Evolutionary conservation across 2,329 filamentous ascomycete species (phyloP).

Genomic region (Berkeleyomyces rouxiae): DNA sequence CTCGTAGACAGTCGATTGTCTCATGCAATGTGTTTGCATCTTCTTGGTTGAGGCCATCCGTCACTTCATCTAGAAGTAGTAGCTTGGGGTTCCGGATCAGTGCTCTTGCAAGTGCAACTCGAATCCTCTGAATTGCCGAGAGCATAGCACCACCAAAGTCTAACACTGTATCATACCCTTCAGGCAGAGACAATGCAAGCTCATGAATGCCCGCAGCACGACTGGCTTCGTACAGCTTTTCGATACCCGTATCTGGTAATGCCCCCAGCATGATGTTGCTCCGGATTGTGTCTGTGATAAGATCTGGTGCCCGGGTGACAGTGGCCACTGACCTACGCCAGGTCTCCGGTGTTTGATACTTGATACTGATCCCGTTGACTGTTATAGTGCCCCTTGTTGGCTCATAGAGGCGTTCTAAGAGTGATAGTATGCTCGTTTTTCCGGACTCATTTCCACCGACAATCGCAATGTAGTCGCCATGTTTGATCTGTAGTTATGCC

Average conservation of each 20-base stretch:
- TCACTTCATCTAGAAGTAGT: slow-evolving; percentile 53
- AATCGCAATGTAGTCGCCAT: slow-evolving; percentile 13
- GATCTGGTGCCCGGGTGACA: slow-evolving; percentile 37
- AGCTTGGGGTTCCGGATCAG: slow-evolving; percentile 43
- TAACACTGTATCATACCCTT: slow-evolving; percentile 36
- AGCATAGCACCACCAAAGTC: slow-evolving; percentile 47
- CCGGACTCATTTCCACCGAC: slow-evolving; percentile 15
- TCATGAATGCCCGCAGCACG: slow-evolving; percentile 51
- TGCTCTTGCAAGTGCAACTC: slow-evolving; percentile 48
- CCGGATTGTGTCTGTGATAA: slow-evolving; percentile 34
- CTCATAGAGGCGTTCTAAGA: slow-evolving; percentile 18
- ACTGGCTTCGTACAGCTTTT: slow-evolving; percentile 18
- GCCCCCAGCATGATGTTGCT: slow-evolving; percentile 47
- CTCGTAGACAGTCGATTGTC: slow-evolving; percentile 15
- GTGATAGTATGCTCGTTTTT: slow-evolving; percentile 19
- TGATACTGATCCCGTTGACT: slow-evolving; percentile 28
- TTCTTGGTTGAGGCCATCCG: slow-evolving; percentile 42
- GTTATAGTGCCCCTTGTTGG: slow-evolving; percentile 25
- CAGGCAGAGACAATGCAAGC: slow-evolving; percentile 55
- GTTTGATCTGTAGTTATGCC: slow-evolving; percentile 8
- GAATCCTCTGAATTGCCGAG: slow-evolving; percentile 49
- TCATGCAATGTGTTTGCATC: slow-evolving; percentile 38
- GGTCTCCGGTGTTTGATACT: slow-evolving; percentile 27
- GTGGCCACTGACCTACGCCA: slow-evolving; percentile 37
- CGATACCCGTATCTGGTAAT: background rate